Evolutionary conservation across 305 asterid species (phyloP), one percentile per base, ranked within the genome.

Genomic region (Fraxinus xanthoxyloides): DNA sequence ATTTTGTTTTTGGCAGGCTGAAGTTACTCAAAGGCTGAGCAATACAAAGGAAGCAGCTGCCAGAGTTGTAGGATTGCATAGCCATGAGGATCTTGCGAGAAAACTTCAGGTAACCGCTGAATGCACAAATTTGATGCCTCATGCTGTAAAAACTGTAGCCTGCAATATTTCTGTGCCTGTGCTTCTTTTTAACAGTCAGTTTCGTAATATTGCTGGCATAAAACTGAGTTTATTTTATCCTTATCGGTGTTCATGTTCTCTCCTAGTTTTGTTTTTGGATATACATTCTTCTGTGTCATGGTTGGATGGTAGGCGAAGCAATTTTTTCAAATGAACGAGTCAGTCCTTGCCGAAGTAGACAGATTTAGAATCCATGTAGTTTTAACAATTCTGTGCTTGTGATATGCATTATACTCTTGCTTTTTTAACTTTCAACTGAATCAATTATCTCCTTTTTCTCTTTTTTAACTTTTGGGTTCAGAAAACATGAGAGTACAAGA

Each of bases 81-180:
- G 93, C 86, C 98, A 94, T 79, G 96, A 90, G 80, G 96, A 92
- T 85, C 98, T 92, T 85, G 98, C 97, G 24, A 92, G 90, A 89
- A 92, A 88, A 83, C 95, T 92, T 80, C 91, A 90, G 94, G 98
- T 92, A 61, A 78, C 12, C 61, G 2, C 51, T 32, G 54, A n/a
- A 70, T 31, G 6, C 46, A 70, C 10, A 70, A 70, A 30, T 31
- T 32, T 70, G 24, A 17, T 70, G 24, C 6, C 43, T n/a, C 75
- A 15, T 21, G 40, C 13, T 65, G 73, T 65, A 65, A 65, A 65
- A 65, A 65, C 34, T 19, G 3, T 26, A 26, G 35, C 69, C 26
- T 26, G 73, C 34, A 26, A 65, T 65, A 26, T 69, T 69, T 69
- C 40, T 30, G 75, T 69, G 23, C 8, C 10, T 30, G 36, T 69